These are phyloP conservation scores for Nannochloris sp. DNA, from an alignment of 139 green algal genomes.

Conservation along the genomic window DNA sequence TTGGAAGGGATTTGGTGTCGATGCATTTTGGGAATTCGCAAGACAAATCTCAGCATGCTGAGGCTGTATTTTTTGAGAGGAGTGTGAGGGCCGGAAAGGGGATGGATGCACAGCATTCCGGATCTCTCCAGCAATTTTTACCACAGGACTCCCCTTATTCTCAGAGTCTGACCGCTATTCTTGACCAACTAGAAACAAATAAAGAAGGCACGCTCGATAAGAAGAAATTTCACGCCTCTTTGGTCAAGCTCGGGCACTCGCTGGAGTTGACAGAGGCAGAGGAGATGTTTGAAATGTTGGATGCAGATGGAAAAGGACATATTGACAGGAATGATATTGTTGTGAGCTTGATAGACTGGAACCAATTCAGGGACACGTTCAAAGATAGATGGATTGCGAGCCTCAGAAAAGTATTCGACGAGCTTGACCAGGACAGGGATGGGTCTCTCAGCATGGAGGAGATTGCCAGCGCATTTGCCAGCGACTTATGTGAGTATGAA, in stretches of 20 bases:
- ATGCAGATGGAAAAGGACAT: conserved; percentile 8
- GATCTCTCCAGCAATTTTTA: conserved; percentile 2
- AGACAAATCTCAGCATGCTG: conserved; percentile 7
- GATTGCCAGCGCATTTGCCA: conserved; percentile 15
- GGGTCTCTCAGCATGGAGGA: conserved; percentile 9
- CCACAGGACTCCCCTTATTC: conserved; percentile 20
- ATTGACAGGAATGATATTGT: conserved; percentile 3
- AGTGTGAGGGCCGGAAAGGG: conserved; percentile 1
- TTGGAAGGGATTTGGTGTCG: conserved; percentile 68
- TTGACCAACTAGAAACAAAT: conserved; percentile 12
- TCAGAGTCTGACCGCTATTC: conserved; percentile 13
- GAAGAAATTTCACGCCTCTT: conserved; percentile 1
- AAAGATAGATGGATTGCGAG: conserved; percentile 15
- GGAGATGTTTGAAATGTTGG: conserved; percentile 20
- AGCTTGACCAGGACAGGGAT: conserved; percentile 12
- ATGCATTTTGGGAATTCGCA: conserved; percentile 18
- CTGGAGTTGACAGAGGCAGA: conserved; percentile 10
- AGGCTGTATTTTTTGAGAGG: conserved; percentile 5
- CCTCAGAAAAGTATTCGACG: conserved; percentile 14
- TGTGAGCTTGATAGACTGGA: conserved; percentile 21
- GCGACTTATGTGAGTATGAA: conserved; percentile 16
- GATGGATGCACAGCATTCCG: background rate
- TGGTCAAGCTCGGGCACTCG: conserved; percentile 15
- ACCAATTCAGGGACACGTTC: conserved; percentile 6
- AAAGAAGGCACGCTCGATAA: conserved; percentile 14